These are phyloP conservation scores for Amesomyces nigricolor DNA, from an alignment of 2,329 filamentous ascomycete genomes.

Conservation along the genomic window DNA sequence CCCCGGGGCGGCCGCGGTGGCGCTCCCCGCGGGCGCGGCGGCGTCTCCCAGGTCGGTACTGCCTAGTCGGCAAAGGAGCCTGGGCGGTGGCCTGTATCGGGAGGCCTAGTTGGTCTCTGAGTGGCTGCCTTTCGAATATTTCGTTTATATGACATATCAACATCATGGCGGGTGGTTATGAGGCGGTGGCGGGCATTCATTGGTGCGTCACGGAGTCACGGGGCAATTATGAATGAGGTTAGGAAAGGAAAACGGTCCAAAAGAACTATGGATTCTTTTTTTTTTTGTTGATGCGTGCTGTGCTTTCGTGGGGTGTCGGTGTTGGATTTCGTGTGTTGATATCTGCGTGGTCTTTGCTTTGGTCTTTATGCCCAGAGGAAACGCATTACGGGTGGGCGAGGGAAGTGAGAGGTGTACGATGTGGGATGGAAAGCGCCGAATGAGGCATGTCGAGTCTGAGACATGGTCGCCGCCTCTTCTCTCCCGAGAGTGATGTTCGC, in stretches of 20 bases:
- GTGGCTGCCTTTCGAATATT: conserved; percentile 2
- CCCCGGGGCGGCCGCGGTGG: conserved; percentile 56
- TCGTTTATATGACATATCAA: conserved; percentile 9
- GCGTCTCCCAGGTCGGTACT: conserved; percentile 48
- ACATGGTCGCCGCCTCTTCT: too few relatives aligned
- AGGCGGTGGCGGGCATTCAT: conserved; percentile 14
- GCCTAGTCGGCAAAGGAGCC: conserved; percentile 34
- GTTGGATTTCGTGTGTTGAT: too few relatives aligned
- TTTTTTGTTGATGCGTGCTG: conserved; percentile 9
- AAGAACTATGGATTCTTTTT: conserved; percentile 17
- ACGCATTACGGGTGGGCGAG: too few relatives aligned
- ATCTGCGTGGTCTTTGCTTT: too few relatives aligned
- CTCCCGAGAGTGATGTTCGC: too few relatives aligned
- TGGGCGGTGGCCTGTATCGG: neutral
- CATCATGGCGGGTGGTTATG: conserved; percentile 13
- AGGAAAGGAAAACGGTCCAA: conserved; percentile 21
- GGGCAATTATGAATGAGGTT: conserved; percentile 21
- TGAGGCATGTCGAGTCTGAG: too few relatives aligned
- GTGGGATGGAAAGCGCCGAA: too few relatives aligned
- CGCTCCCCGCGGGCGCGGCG: conserved; percentile 54
- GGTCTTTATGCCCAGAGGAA: too few relatives aligned
- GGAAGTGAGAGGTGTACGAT: too few relatives aligned
- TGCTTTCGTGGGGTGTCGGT: neutral
- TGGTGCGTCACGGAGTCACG: conserved; percentile 23
- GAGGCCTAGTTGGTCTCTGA: conserved; percentile 1